Percentiles rank a stretch among this genome's conserved stretches.
Conservation (phyloP, 768 basidiomycete genomes). For the Lentinula aciculospora region DNA sequence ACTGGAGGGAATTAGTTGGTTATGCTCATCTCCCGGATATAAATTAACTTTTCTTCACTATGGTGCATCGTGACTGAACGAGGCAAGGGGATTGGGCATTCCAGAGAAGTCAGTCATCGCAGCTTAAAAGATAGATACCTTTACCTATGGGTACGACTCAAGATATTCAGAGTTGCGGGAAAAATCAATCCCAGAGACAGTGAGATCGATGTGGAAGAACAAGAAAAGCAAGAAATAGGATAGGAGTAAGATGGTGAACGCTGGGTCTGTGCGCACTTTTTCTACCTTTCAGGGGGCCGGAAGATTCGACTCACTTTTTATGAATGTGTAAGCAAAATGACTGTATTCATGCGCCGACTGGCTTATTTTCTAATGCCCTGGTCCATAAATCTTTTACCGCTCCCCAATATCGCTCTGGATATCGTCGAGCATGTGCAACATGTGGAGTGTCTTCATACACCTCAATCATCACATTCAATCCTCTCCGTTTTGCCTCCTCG, state of each 20-base stretch:
- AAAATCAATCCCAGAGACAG: no score
- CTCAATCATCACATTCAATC: constrained; percentile 27
- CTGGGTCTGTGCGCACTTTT: no score
- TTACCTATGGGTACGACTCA: neutral
- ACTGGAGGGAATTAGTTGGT: neutral
- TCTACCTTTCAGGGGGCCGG: no score
- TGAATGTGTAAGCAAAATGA: no score
- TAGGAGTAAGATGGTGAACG: no score
- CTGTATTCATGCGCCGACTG: neutral
- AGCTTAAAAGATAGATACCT: neutral
- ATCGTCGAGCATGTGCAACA: constrained; percentile 37
- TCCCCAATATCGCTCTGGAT: constrained; percentile 41
- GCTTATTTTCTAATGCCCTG: constrained; percentile 14
- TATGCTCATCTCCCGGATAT: no score
- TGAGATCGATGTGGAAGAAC: no score
- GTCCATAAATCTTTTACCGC: constrained; percentile 32
- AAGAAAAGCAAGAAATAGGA: no score
- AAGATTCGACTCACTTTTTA: no score
- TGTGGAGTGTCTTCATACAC: constrained; percentile 37
- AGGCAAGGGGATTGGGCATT: neutral
- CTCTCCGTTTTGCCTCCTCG: constrained; percentile 20
- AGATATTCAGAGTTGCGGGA: neutral
- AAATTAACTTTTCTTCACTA: no score
- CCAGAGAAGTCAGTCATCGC: no score
- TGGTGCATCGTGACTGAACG: neutral